Evolutionary conservation across 2,329 filamentous ascomycete species (phyloP), one percentile per base, ranked within the genome.

Genomic region (Dactylellina leptospora): DNA sequence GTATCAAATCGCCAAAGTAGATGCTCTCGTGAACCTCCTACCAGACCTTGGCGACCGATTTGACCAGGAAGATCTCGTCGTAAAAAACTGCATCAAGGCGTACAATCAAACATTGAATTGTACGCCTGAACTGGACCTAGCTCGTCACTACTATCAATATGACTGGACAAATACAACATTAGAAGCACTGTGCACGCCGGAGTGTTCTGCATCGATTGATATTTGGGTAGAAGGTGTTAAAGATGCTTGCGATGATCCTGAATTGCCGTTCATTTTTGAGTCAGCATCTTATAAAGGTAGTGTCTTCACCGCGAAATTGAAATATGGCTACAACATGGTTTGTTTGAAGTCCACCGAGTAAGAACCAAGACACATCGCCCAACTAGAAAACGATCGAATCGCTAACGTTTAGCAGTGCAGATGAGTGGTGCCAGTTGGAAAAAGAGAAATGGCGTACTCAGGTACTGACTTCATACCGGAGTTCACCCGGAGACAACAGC

Each of bases 81-180:
- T 50, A 13, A 50, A 50, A 33, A 36, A 25, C 18, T 60, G 55
- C 16, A 11, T 60, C 27, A 50, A 25, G n/a, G 55, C 42, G 6
- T 60, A 50, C 25, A 60, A 60, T 13, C 9, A 50, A 9, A 60
- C 55, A 3, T 22, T 60, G 18, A 44, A 60, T 50, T 60, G 55
- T 20, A 36, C 44, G 1, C 20, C 23, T 2, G 18, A 50, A 11
- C 25, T 60, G 13, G 16, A 25, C 18, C 30, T 60, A 6, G 42
- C 36, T 38, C 55, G 55, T 11, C 27, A 60, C 25, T 60, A 60
- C 8, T 60, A 60, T n/a, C 55, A 60, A 20, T 50, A 60, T 11
- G 1, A 33, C 36, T 60, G 55, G 55, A 60, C 40, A 25, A 27
- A 16, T 4, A 20, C 20, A 40, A 60, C 4, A 13, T 44, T 60